Evolutionary conservation across 2,329 filamentous ascomycete species (phyloP).

Genomic region (Monilinia fructigena): DNA sequence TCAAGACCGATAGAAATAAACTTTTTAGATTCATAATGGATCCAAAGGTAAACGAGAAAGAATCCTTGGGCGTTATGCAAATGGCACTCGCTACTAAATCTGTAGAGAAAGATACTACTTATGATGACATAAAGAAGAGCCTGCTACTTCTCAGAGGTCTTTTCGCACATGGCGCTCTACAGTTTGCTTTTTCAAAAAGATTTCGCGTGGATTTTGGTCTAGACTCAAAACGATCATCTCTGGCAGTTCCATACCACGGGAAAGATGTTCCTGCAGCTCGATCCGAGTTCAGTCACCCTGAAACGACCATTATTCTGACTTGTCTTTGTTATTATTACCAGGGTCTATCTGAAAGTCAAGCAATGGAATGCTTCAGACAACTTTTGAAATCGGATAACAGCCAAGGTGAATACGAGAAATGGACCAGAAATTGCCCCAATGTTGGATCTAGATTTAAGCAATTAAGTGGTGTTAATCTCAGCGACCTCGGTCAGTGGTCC

Average conservation of each 20-base stretch:
- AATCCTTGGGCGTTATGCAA: conserved; percentile 35
- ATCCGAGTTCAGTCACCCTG: conserved; percentile 63
- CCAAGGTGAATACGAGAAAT: conserved; percentile 50
- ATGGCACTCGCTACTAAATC: conserved; percentile 34
- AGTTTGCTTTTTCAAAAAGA: conserved; percentile 56
- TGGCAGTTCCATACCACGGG: conserved; percentile 59
- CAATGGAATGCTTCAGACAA: conserved; percentile 49
- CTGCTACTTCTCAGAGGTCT: conserved; percentile 56
- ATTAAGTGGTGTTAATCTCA: conserved; percentile 56
- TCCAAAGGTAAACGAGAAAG: background rate
- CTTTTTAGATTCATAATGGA: conserved; percentile 22
- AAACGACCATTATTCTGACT: conserved; percentile 56
- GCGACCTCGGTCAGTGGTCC: conserved; percentile 51
- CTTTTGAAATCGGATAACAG: conserved; percentile 54
- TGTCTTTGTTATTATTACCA: conserved; percentile 56
- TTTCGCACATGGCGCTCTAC: conserved; percentile 54
- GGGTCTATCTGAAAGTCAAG: conserved; percentile 52
- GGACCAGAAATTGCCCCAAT: conserved; percentile 43
- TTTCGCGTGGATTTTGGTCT: conserved; percentile 67
- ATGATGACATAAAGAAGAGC: conserved; percentile 33
- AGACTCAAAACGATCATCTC: conserved; percentile 46
- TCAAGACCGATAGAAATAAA: background rate
- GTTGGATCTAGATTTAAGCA: conserved; percentile 44
- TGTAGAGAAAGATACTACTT: too few species aligned
- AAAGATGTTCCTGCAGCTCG: conserved; percentile 56